Base-by-base conservation (phyloP, 2,329 filamentous ascomycete genomes). In the Alternaria angustiovoidea region DNA sequence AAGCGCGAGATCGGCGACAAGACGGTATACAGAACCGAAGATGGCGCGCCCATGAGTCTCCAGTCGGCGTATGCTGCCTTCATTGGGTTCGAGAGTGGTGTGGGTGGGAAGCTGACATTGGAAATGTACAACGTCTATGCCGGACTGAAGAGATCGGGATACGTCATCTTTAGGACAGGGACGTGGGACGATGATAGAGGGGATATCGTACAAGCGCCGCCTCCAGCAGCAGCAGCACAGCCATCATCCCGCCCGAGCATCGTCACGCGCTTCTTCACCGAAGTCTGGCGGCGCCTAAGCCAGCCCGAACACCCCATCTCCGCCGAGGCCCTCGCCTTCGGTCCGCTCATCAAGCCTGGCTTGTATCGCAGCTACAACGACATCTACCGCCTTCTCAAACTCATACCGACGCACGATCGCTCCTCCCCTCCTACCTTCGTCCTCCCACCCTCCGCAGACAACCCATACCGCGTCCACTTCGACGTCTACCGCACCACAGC, bases 111-210 rank as follows among this genome's bases (percentile, higher is more conserved):
- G 9, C 68, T 89, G 65, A 87, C 85, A 0, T 82, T 97, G 61
- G 92, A 96, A 68, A 88, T 92, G 72, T 98, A 93, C 70, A 91
- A 91, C 51, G 94, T 98, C 28, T 99, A 94, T 76, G 86, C 93
- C 1, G 90, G 93, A 54, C 82, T 99, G 69, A 95, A 91, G 75
- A 86, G 95, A 51, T 83, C 87, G 36, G 94, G 95, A 18, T 98
- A 96, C 80, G 87, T 90, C 51, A 87, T 98, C 18, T 83, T 91
- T 61, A 87, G 94, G 55, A 91, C 92, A 86, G 51, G 85, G 79
- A 83, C 77, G 80, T 76, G 80, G 66, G 69, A 77, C 14, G 70
- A 77, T 2, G 68, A 75, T 3, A 67, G 63, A 49, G 71, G 67
- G 18, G 65, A 63, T 2, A 4, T 73, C 3, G 20, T 74, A 18